Evolutionary conservation across 202 grass and related monocot species (phyloP).

Genomic region (Carex arenaria): DNA sequence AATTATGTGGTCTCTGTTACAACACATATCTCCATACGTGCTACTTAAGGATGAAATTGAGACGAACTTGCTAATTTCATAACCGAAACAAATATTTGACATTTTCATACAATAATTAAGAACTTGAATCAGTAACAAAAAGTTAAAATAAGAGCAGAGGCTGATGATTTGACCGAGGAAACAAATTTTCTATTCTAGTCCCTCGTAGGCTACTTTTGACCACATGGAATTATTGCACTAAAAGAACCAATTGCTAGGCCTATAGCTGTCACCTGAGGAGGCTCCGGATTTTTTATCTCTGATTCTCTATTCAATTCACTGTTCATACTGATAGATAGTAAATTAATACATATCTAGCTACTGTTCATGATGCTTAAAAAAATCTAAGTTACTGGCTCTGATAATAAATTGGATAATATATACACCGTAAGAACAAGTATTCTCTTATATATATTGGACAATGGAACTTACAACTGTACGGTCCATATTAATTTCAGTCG

Average conservation of each 20-base stretch:
- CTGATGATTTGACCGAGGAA: conserved; percentile 1
- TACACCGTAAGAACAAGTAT: not conserved
- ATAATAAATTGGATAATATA: not conserved
- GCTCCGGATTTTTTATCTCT: not conserved
- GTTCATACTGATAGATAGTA: not conserved
- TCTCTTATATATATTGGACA: no score
- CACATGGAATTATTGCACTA: conserved; percentile 6
- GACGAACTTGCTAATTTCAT: not conserved
- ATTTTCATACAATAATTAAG: not conserved
- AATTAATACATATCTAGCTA: not conserved
- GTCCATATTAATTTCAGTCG: no score
- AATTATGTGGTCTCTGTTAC: not conserved
- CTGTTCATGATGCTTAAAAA: not conserved
- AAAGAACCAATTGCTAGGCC: not conserved
- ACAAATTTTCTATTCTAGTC: not conserved
- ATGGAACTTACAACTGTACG: no score
- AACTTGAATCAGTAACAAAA: not conserved
- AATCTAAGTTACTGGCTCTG: not conserved
- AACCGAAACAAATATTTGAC: not conserved
- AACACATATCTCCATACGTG: not conserved
- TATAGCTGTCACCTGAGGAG: not conserved
- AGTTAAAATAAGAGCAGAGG: not conserved
- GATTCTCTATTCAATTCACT: not conserved
- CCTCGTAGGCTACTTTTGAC: not conserved
- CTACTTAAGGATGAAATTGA: not conserved